Evolutionary conservation across 345 rosid genomes (phyloP).

Genomic region (Citrus hindsii): DNA sequence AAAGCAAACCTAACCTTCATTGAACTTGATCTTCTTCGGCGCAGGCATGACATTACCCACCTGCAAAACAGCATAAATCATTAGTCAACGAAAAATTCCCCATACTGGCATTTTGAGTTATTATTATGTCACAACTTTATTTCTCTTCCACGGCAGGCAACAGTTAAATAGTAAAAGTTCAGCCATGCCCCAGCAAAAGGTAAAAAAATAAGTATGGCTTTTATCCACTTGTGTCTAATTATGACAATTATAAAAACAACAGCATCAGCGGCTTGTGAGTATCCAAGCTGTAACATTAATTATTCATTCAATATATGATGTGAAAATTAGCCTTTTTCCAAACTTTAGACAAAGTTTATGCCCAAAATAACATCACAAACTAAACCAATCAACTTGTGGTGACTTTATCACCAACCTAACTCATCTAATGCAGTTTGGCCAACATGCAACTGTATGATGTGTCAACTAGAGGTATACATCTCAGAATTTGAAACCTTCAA

Average conservation of each 20-base stretch:
- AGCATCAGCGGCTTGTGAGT: no score
- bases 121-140: background rate
- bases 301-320: background rate
- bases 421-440: background rate
- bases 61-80: conserved; percentile 32
- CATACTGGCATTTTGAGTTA: background rate
- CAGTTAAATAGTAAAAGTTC: background rate
- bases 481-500: background rate
- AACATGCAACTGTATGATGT: background rate
- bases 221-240: background rate
- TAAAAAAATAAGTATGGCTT: background rate
- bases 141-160: background rate
- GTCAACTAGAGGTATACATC: background rate
- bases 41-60: conserved; percentile 53
- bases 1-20: conserved; percentile 40
- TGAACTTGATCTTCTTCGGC: conserved; percentile 79
- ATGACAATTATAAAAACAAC: background rate
- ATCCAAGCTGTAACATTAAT: background rate
- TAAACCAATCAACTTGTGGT: background rate
- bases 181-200: background rate
- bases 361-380: background rate
- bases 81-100: background rate
- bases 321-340: background rate
- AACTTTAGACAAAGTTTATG: background rate
- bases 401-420: background rate